Evolutionary conservation across 306 rosid genomes (phyloP).

Genomic region (Canavalia ensiformis): DNA sequence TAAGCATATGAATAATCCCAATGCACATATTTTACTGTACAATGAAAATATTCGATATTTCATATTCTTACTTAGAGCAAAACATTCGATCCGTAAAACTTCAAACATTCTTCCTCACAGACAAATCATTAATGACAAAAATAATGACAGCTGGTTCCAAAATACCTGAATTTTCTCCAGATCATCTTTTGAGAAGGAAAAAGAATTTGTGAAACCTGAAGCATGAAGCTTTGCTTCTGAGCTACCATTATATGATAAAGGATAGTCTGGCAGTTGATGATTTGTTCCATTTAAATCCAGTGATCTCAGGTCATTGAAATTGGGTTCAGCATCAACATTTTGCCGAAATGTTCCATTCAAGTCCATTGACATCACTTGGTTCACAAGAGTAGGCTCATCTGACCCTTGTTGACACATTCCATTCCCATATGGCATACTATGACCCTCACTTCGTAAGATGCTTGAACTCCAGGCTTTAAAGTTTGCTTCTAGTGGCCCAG

Average conservation of each 20-base stretch:
- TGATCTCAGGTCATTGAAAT: slow-evolving; percentile 52
- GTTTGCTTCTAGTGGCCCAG: slow-evolving; percentile 87
- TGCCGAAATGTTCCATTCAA: slow-evolving; percentile 63
- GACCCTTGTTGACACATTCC: slow-evolving; percentile 60
- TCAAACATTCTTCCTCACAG: slow-evolving; percentile 14
- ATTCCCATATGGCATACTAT: slow-evolving; percentile 62
- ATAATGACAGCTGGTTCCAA: slow-evolving; percentile 6
- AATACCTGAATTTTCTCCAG: slow-evolving; percentile 81
- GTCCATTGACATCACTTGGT: slow-evolving; percentile 57
- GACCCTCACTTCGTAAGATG: slow-evolving; percentile 61
- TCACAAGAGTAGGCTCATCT: slow-evolving; percentile 44
- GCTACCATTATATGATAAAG: slow-evolving; percentile 53
- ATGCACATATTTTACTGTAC: slow-evolving; percentile 19
- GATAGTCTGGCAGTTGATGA: slow-evolving; percentile 61
- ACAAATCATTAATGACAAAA: slow-evolving; percentile 33
- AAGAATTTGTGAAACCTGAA: slow-evolving; percentile 51
- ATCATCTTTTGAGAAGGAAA: slow-evolving; percentile 70
- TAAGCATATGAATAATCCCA: not conserved
- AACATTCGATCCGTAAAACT: not conserved
- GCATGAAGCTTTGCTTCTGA: slow-evolving; percentile 52
- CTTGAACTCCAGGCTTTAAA: slow-evolving; percentile 82
- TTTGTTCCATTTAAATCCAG: slow-evolving; percentile 77
- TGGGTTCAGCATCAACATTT: slow-evolving; percentile 51
- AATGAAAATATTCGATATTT: not conserved
- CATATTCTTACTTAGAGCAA: not conserved